Percentiles rank a stretch among this genome's conserved stretches.
phyloP scores from a whole-genome alignment of 345 rosid species.

The Eucalyptus curtisii region DNA sequence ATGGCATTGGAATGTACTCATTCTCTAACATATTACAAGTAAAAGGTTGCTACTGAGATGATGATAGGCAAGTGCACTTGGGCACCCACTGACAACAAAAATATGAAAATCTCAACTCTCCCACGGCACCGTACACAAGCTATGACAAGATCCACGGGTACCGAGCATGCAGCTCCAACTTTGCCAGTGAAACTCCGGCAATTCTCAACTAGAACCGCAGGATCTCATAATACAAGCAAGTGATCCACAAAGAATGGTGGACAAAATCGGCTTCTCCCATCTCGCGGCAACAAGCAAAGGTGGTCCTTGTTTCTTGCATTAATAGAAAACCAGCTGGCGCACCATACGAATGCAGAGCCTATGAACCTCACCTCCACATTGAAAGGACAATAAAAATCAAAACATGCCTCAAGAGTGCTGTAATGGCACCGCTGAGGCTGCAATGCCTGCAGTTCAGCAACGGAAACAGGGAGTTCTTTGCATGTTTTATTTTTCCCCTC shows the following conservation, averaged over 20 bases:
- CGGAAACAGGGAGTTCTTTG: neutral
- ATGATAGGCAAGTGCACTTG: neutral
- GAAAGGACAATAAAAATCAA: no score
- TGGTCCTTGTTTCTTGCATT: neutral
- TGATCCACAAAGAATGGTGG: neutral
- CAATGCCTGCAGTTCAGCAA: neutral
- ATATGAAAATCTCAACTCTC: neutral
- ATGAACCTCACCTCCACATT: neutral
- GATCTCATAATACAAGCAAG: neutral
- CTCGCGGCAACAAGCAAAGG: neutral
- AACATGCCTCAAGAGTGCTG: neutral
- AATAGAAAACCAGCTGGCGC: constrained; percentile 3
- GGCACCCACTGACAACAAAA: neutral
- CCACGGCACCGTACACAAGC: neutral
- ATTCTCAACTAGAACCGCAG: neutral
- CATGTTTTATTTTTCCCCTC: neutral
- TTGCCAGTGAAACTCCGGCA: neutral
- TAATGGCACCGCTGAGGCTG: neutral
- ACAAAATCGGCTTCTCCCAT: neutral
- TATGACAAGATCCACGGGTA: neutral
- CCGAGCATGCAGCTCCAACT: neutral
- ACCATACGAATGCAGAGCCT: neutral
- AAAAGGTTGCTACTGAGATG: neutral
- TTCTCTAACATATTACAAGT: neutral
- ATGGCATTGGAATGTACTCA: neutral